Evolutionary conservation across 1,139 yeast species (phyloP), one percentile per base, ranked within the genome.

Genomic region (Arxiozyma heterogenica): DNA sequence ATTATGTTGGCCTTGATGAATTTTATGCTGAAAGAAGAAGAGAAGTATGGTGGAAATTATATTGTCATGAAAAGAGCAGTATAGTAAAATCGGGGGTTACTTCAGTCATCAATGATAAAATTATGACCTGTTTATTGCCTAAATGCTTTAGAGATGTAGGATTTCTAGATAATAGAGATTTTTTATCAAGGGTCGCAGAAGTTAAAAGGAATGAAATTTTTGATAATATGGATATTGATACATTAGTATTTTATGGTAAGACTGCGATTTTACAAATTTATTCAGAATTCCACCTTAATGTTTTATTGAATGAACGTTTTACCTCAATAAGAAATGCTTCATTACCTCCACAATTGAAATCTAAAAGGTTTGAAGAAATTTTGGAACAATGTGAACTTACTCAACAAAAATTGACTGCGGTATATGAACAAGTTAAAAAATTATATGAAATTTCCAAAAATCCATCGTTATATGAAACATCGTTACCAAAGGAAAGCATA

Each of bases 1-100:
- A 55, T 52, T 67, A 66, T 52, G 64, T 67, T n/a, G 71, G 69
- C 6, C 51, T 66, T 49, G 65, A 64, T 50, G 71, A 68, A 53
- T 57, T 52, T 4, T 52, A 57, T 9, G 70, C 71, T 11, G 71
- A 67, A 52, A 59, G 61, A 46, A 61, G 67, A 52, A 59, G 71
- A 53, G 52, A 41, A 8, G 46, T 61, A 9, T 67, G 67, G 66
- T 68, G 71, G 71, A 59, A 59, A 41, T 52, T 65, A 34, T 67
- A 63, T 52, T 51, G 55, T 47, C 58, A 55, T 25, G 66, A 64
- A 51, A 63, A 63, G 45, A 43, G 50, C 6, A 53, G 49, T 8
- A 47, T 55, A 4, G 47, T 56, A n/a, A 53, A 57, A 21, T 53
- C 55, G 1, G 67, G 68, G 15, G 53, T 52, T 18, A 56, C 60